Evolutionary conservation across 2,329 filamentous ascomycete species (phyloP).

Genomic region (Fusarium hostae): DNA sequence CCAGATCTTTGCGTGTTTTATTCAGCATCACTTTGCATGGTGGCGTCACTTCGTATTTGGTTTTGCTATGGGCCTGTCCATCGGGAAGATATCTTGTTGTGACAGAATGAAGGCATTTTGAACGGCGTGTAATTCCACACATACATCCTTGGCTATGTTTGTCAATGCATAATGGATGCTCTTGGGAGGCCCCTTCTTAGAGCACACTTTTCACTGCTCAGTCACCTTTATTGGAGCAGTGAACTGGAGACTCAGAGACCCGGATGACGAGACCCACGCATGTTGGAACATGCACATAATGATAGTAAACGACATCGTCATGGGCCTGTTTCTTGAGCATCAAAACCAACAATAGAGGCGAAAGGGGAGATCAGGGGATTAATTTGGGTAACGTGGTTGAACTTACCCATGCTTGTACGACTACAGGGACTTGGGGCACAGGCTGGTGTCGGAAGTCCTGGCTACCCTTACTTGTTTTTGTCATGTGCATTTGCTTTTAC

Average conservation of each 20-base stretch:
- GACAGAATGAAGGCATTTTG: conserved; percentile 42
- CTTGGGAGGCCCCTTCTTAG: conserved; percentile 2
- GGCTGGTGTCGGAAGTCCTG: conserved; percentile 39
- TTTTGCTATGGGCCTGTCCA: conserved; percentile 22
- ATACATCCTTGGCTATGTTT: conserved; percentile 14
- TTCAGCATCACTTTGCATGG: conserved; percentile 52
- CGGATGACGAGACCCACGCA: conserved; percentile 2
- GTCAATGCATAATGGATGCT: conserved; percentile 20
- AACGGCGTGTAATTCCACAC: conserved; percentile 24
- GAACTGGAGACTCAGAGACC: not conserved
- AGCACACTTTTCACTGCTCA: not conserved
- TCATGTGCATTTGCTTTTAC: conserved; percentile 20
- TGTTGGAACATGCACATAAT: conserved; percentile 24
- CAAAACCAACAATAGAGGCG: conserved; percentile 32
- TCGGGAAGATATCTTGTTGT: conserved; percentile 39
- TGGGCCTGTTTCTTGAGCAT: conserved; percentile 27
- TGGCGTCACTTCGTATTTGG: conserved; percentile 48
- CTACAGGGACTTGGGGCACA: conserved; percentile 42
- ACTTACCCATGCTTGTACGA: conserved; percentile 51
- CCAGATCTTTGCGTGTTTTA: conserved; percentile 27
- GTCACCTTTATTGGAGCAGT: not conserved
- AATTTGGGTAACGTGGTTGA: conserved; percentile 49
- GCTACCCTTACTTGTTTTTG: conserved; percentile 23
- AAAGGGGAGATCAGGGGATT: conserved; percentile 32
- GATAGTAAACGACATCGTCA: conserved; percentile 31